Percentiles rank a stretch among this genome's conserved stretches.
Conservation (phyloP, 2,329 filamentous ascomycete genomes). For the Trichoderma atrobrunneum region DNA sequence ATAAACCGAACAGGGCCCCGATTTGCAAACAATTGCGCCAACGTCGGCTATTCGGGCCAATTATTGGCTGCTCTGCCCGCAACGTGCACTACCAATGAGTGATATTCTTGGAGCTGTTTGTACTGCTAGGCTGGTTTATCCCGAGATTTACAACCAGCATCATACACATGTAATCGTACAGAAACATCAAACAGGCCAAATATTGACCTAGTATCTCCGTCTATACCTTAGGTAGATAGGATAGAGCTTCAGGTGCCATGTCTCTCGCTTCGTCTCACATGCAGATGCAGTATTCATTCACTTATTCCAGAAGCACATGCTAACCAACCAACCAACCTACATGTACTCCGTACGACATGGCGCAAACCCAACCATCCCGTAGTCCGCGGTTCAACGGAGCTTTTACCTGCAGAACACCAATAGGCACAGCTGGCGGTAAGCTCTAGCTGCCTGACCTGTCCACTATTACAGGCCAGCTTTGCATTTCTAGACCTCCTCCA, state of each 20-base stretch:
- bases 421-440: background rate
- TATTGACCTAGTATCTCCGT: background rate
- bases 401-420: background rate
- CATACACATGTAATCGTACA: background rate
- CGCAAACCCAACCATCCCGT: background rate
- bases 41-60: background rate
- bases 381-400: background rate
- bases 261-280: background rate
- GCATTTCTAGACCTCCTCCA: background rate
- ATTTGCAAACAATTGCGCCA: background rate
- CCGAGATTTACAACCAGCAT: background rate
- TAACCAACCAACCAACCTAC: background rate
- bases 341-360: background rate
- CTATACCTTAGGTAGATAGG: background rate
- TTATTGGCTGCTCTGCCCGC: background rate
- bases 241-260: background rate
- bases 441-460: background rate
- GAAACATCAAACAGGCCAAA: background rate
- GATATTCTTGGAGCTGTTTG: background rate
- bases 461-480: background rate
- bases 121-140: background rate
- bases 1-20: background rate
- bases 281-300: background rate
- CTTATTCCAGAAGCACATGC: background rate
- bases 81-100: background rate